phyloP scores from a whole-genome alignment of 1,284 basidiomycete genomes.

The Tilletia horrida region DNA sequence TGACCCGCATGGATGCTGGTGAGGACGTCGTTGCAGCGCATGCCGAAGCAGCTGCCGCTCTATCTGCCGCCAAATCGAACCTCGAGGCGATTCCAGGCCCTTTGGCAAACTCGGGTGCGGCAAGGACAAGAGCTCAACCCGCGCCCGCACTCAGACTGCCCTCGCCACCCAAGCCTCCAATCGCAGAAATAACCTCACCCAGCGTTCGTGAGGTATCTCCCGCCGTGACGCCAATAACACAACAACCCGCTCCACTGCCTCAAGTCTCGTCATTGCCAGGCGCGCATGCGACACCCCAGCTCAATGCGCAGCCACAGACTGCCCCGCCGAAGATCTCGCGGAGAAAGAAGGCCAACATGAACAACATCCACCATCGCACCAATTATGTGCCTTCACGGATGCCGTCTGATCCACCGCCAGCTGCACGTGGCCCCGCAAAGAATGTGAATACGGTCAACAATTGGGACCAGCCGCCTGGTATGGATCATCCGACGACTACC shows the following conservation, averaged over 20 bases:
- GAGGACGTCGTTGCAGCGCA: background rate
- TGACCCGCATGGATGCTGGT: slow-evolving; percentile 14
- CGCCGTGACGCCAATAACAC: background rate
- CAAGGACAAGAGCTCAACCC: background rate
- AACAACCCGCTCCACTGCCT: background rate
- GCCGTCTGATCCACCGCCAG: slow-evolving; percentile 22
- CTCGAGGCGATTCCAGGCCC: slow-evolving; percentile 4
- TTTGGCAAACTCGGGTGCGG: background rate
- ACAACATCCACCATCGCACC: slow-evolving; percentile 53
- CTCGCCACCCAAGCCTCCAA: background rate
- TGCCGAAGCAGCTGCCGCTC: background rate
- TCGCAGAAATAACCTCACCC: background rate
- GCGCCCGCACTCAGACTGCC: background rate
- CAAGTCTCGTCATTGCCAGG: background rate
- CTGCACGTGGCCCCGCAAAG: background rate
- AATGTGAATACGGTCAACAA: slow-evolving; percentile 13
- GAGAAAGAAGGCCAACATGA: slow-evolving; percentile 52
- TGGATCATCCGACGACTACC: slow-evolving; percentile 27
- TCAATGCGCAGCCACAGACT: slow-evolving; percentile 16
- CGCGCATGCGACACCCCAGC: background rate
- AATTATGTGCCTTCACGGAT: slow-evolving; percentile 50
- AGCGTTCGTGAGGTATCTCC: background rate
- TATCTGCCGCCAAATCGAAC: background rate
- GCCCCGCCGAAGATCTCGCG: slow-evolving; percentile 30
- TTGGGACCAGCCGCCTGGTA: background rate